Percentiles rank a stretch among this genome's conserved stretches.
Evolutionary conservation across 176 grass and related monocot species (phyloP).

Genomic region (Oropetium thomaeum): DNA sequence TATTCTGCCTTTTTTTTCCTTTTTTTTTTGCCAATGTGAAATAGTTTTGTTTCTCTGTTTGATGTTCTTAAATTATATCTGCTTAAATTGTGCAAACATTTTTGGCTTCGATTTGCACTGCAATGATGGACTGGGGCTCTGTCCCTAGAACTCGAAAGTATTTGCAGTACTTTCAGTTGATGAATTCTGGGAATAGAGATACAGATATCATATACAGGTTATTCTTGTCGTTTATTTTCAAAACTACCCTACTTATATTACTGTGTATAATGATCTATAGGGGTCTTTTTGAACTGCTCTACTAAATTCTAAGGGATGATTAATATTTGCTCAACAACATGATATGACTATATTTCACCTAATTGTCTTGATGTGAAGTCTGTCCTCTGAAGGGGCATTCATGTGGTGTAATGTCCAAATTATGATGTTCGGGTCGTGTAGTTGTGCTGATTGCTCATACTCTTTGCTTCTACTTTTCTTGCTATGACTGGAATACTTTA

Average conservation of each 20-base stretch:
- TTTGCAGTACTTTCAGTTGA: too few relatives aligned
- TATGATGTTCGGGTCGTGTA: constrained; percentile 19
- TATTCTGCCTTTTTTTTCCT: neutral
- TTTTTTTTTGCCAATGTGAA: neutral
- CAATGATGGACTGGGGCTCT: too few relatives aligned
- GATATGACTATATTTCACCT: neutral
- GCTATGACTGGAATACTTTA: neutral
- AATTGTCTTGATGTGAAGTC: constrained; percentile 29
- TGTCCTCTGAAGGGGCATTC: constrained; percentile 15
- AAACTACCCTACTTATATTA: neutral
- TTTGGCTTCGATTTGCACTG: too few relatives aligned
- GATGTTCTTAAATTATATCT: too few relatives aligned
- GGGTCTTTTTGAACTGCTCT: constrained; percentile 3
- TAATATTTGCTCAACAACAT: constrained; percentile 33
- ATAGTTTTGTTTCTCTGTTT: neutral
- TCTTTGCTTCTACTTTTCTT: neutral
- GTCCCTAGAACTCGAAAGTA: too few relatives aligned
- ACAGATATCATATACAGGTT: neutral
- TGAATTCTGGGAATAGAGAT: neutral
- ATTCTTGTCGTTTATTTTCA: neutral
- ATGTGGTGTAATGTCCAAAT: constrained; percentile 17
- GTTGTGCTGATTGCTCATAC: constrained; percentile 16
- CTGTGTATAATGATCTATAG: neutral
- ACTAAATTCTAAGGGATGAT: neutral
- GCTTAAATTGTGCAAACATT: too few relatives aligned